Conservation (phyloP, 176 grass and related monocot species). For the Saccharum spontaneum region DNA sequence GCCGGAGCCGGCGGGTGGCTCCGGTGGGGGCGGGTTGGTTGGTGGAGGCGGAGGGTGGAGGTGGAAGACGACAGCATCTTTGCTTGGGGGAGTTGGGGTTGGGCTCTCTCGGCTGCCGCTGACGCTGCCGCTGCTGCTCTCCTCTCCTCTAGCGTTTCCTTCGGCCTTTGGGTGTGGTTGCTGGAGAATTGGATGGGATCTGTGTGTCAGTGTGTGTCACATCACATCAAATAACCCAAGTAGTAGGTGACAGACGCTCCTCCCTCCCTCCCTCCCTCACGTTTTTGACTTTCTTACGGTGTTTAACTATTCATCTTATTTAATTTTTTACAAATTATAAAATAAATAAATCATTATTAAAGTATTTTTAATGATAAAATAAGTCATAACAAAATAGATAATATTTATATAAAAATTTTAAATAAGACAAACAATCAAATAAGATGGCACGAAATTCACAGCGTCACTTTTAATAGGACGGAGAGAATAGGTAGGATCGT, state of each 20-base stretch:
- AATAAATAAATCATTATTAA: too few relatives aligned
- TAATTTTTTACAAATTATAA: too few relatives aligned
- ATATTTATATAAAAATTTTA: too few relatives aligned
- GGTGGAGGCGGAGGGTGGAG: slow-evolving; percentile 38
- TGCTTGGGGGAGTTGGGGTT: background rate
- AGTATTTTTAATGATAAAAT: too few relatives aligned
- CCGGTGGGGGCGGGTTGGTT: slow-evolving; percentile 26
- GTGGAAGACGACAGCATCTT: slow-evolving; percentile 55
- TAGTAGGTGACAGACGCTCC: background rate
- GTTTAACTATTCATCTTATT: too few relatives aligned
- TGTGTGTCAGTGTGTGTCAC: background rate
- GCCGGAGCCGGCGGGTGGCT: background rate
- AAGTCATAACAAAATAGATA: too few relatives aligned
- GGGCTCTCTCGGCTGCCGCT: background rate
- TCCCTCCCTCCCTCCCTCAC: too few relatives aligned
- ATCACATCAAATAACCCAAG: background rate
- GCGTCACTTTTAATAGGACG: too few relatives aligned
- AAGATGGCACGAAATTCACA: too few relatives aligned
- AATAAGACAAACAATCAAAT: too few relatives aligned
- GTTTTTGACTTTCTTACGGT: too few relatives aligned
- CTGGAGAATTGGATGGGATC: background rate
- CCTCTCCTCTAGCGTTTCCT: background rate
- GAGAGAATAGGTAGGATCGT: background rate
- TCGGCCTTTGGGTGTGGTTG: background rate
- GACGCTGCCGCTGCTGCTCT: background rate